Base-by-base conservation (phyloP, 208 protist species). In the Crithidia expoeki region DNA sequence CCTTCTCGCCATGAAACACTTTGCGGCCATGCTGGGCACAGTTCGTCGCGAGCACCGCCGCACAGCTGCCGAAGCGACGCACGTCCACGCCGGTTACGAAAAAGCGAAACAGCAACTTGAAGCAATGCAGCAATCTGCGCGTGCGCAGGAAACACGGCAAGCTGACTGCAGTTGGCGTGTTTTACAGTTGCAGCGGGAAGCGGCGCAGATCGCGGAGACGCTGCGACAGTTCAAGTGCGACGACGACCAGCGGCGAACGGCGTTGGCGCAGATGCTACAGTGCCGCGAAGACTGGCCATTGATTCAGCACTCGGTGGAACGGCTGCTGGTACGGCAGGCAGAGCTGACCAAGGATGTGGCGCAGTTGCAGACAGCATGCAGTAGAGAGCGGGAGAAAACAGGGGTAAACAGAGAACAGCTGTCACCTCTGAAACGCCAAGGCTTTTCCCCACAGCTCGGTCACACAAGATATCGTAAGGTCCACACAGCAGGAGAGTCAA, bases 281-380 rank as follows among this genome's bases (percentile, higher is more conserved):
- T 91, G 82, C 57, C 12, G 74, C 0, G 85, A 86, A 47, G 85
- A 91, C 53, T 91, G 85, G 85, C 51, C 57, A 21, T 52, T 86
- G 16, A 72, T 84, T 53, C 67, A 72, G 3, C 79, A 80, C 71
- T 53, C 56, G 6, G 68, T 80, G 19, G 67, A 68, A 25, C 68
- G 65, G 50, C 56, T 79, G 19, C 78, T 55, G 44, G 70, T 62
- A 47, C 70, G 44, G 25, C 40, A 59, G 1, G 38, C 12, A 0
- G 70, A 76, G 42, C 46, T 76, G 46, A 19, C 25, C 6, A 76
- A 69, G 23, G 70, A 76, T 56, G 2, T 76, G 19, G 44, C 30
- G 9, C 70, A 69, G 40, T 46, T 65, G 55, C 40, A 42, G 34
- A 25, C 40, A 30, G 60, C 51, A 5, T 16, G 10, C 58, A 19